Evolutionary conservation across 2,329 filamentous ascomycete species (phyloP).

Genomic region (Xylariaceae sp.): DNA sequence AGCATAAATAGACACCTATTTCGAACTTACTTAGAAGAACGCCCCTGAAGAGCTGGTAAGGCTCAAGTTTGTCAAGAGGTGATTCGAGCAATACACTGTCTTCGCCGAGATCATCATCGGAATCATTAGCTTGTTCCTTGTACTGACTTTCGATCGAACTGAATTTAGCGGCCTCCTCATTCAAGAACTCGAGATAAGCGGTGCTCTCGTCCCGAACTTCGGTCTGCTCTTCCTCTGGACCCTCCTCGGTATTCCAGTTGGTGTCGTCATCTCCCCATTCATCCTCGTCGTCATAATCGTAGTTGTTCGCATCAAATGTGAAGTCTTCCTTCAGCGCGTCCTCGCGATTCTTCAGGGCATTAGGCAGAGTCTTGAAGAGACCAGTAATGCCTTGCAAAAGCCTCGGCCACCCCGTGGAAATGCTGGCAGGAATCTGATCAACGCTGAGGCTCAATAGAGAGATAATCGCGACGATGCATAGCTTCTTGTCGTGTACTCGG

Average conservation of each 20-base stretch:
- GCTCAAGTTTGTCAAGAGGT: conserved; percentile 91
- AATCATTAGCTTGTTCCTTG: conserved; percentile 59
- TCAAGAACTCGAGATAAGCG: conserved; percentile 93
- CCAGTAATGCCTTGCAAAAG: conserved; percentile 84
- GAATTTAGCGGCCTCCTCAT: conserved; percentile 91
- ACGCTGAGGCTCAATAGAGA: conserved; percentile 78
- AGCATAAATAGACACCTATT: not conserved
- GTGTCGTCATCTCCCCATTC: conserved; percentile 82
- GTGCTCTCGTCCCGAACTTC: conserved; percentile 88
- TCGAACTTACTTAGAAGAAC: conserved; percentile 75
- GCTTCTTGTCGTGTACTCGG: conserved; percentile 96
- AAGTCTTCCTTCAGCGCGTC: conserved; percentile 91
- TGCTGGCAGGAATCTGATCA: conserved; percentile 84
- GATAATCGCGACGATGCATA: conserved; percentile 92
- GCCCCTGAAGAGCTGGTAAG: conserved; percentile 85
- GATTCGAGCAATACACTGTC: conserved; percentile 93
- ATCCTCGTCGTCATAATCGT: conserved; percentile 72
- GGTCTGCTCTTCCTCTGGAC: conserved; percentile 63
- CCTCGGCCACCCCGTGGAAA: conserved; percentile 93
- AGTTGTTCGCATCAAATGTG: conserved; percentile 63
- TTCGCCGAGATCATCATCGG: conserved; percentile 87
- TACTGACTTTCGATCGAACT: conserved; percentile 58
- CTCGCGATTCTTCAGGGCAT: conserved; percentile 87
- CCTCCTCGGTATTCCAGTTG: conserved; percentile 77
- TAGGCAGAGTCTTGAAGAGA: conserved; percentile 88